Evolutionary conservation across 1,284 basidiomycete genomes (phyloP).

Genomic region (Irpex sp.): DNA sequence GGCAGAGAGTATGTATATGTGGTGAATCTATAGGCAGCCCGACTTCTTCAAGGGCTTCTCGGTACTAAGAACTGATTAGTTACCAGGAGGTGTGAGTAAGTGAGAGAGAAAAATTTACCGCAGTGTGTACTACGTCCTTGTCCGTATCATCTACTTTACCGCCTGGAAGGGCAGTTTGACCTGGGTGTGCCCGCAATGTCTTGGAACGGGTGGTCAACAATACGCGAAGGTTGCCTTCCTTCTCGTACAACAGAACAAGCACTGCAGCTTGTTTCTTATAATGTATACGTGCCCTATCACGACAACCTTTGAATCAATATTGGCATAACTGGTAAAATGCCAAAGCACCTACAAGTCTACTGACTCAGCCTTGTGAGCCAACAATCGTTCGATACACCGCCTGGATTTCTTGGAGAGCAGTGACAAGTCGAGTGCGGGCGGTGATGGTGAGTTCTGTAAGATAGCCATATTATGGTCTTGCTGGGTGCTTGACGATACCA

Average conservation of each 20-base stretch:
- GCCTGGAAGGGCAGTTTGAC: slow-evolving; percentile 79
- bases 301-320: background rate
- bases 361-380: slow-evolving; percentile 29
- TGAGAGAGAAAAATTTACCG: slow-evolving; percentile 55
- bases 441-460: background rate
- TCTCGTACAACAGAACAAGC: slow-evolving; percentile 72
- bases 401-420: slow-evolving; percentile 17
- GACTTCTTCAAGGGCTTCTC: slow-evolving; percentile 83
- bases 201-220: slow-evolving; percentile 82
- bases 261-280: slow-evolving; percentile 61
- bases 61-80: slow-evolving; percentile 38
- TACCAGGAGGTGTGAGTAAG: too few relatives aligned
- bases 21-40: slow-evolving; percentile 55
- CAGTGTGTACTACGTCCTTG: slow-evolving; percentile 57
- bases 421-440: background rate
- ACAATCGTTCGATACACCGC: slow-evolving; percentile 33
- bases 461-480: background rate
- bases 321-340: background rate
- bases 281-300: slow-evolving; percentile 42
- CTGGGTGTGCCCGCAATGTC: slow-evolving; percentile 68
- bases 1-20: slow-evolving; percentile 56
- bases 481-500: background rate
- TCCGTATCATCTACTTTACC: slow-evolving; percentile 75
- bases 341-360: slow-evolving; percentile 48
- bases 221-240: slow-evolving; percentile 60